Conservation (phyloP, 108 stramenopile species). For the Pseudonitzschia multiseries region DNA sequence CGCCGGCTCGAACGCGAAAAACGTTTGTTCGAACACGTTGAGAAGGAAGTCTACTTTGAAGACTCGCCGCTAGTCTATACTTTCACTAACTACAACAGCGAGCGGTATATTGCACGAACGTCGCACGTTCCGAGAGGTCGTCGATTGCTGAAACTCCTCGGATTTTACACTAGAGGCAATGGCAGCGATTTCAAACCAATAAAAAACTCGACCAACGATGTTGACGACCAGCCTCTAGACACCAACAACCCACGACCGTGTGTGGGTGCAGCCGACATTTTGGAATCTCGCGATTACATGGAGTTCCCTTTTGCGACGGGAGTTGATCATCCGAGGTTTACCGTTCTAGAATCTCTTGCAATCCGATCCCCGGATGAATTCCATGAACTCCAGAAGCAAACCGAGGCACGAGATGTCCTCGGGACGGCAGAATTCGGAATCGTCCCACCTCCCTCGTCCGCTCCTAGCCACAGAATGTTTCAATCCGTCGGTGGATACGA, state of each 20-base stretch:
- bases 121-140: constrained; percentile 23
- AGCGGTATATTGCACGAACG: constrained; percentile 20
- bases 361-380: constrained; percentile 23
- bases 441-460: background rate
- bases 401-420: constrained; percentile 15
- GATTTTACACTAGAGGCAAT: constrained; percentile 21
- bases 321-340: constrained; percentile 39
- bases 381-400: constrained; percentile 18
- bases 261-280: constrained; percentile 25
- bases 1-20: constrained; percentile 48
- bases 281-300: constrained; percentile 33
- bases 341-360: constrained; percentile 38
- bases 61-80: constrained; percentile 53
- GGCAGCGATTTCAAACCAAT: background rate
- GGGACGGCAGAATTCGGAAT: constrained; percentile 43
- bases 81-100: constrained; percentile 39
- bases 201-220: background rate
- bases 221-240: background rate
- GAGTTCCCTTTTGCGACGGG: constrained; percentile 47
- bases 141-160: constrained; percentile 27
- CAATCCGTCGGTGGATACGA: background rate
- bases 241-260: background rate
- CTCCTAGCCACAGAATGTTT: background rate
- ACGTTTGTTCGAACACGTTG: constrained; percentile 51
- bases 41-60: constrained; percentile 36